These are phyloP conservation scores for Solanum etuberosum DNA, from an alignment of 257 asterid species.

Conservation along the genomic window DNA sequence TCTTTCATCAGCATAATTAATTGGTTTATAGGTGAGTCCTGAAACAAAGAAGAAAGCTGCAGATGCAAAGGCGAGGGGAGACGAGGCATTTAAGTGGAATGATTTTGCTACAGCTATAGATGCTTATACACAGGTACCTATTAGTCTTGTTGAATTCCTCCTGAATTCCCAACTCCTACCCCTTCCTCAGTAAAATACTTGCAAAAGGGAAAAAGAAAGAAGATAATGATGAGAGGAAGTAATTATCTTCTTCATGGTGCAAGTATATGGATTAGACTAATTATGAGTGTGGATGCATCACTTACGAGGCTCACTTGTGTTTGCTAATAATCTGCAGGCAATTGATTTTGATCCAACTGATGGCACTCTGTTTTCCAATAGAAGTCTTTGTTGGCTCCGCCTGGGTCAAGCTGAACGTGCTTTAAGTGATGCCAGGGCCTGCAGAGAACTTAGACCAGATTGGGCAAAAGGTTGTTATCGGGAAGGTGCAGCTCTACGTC, in stretches of 20 bases:
- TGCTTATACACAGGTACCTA: slow-evolving; percentile 82
- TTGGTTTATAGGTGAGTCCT: slow-evolving; percentile 47
- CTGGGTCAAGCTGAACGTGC: slow-evolving; percentile 88
- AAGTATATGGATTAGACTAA: neutral
- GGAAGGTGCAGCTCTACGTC: slow-evolving; percentile 87
- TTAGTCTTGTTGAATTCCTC: neutral
- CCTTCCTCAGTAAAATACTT: neutral
- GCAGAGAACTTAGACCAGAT: slow-evolving; percentile 80
- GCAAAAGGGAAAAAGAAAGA: neutral
- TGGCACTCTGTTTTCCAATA: slow-evolving; percentile 69
- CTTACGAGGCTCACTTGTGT: neutral
- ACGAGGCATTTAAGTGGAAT: slow-evolving; percentile 64
- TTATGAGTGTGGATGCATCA: neutral
- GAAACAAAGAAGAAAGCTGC: slow-evolving; percentile 78
- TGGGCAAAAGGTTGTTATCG: slow-evolving; percentile 97
- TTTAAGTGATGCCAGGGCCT: slow-evolving; percentile 72
- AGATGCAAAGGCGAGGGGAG: slow-evolving; percentile 86
- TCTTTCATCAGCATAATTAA: neutral
- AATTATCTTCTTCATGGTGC: neutral
- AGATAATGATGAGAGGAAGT: neutral
- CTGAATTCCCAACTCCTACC: neutral
- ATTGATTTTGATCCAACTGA: slow-evolving; percentile 81
- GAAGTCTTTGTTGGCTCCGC: slow-evolving; percentile 92
- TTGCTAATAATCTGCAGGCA: slow-evolving; percentile 45
- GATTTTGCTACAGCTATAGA: slow-evolving; percentile 64